Evolutionary conservation across 305 asterid genomes (phyloP), one percentile per base, ranked within the genome.

Genomic region (Fraxinus albicans): DNA sequence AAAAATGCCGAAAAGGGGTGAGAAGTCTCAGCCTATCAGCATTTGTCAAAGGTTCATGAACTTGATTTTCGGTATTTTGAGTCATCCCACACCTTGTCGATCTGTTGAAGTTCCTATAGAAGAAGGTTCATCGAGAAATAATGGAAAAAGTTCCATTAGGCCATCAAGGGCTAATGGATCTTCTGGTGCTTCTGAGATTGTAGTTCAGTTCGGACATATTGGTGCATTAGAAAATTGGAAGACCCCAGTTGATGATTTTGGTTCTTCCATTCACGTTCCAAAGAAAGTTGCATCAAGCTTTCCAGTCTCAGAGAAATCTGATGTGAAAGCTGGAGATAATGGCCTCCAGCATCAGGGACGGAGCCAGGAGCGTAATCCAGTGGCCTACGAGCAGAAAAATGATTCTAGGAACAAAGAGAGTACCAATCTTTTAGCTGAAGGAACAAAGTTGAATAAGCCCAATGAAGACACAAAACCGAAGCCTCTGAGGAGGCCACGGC

Each of bases 41-140:
- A 83, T 88, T 76, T 88, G 90, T 25, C 85, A 81, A 50, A 88
- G 91, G 80, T 83, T 93, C 83, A 81, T 92, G 77, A 85, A 85
- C 27, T 75, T 90, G 38, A 70, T 93, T 42, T 81, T 87, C 60
- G 70, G 86, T 19, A 19, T 63, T 55, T 23, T 85, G 82, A 83
- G 79, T 76, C 84, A 78, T 19, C 78, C 84, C 0, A 58, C 42
- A 2, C 40, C 88, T 3, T 77, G 40, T 1, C 69, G 75, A 6
- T 65, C 89, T 2, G 33, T 33, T 13, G 85, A 86, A 85, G 85
- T 89, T 29, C 87, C 84, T 1, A 60, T 84, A 34, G 84, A 83
- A 53, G 84, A 80, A 40, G 87, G 79, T 10, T 50, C 89, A 1
- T 29, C 90, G 3, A 78, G 80, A 77, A 83, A 72, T 29, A 67